phyloP scores from a whole-genome alignment of 2,329 filamentous ascomycete species.

The Dactylella cylindrospora region DNA sequence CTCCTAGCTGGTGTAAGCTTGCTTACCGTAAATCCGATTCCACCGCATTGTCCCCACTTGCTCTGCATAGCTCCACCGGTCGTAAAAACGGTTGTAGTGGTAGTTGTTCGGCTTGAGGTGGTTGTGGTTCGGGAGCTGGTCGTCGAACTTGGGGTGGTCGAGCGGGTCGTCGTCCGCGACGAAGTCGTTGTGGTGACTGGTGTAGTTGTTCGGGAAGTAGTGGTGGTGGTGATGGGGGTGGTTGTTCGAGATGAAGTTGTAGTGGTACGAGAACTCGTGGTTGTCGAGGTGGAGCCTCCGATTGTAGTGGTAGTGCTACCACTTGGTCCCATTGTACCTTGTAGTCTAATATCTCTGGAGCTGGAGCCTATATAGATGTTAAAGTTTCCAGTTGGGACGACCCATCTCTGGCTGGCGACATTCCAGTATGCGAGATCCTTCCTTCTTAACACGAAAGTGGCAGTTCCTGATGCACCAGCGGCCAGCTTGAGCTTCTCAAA shows the following conservation, averaged over 20 bases:
- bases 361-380: conserved; percentile 44
- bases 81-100: conserved; percentile 10
- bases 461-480: conserved; percentile 56
- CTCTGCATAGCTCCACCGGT: conserved; percentile 15
- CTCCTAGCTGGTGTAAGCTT: too few relatives aligned
- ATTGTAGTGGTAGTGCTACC: conserved; percentile 37
- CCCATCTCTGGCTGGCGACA: conserved; percentile 62
- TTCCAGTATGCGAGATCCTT: conserved; percentile 69
- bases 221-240: conserved; percentile 2
- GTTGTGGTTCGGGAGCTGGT: conserved; percentile 10
- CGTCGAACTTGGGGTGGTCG: not conserved
- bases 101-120: not conserved
- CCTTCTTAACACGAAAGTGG: conserved; percentile 60
- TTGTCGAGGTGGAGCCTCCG: conserved; percentile 19
- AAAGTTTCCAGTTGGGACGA: conserved; percentile 54
- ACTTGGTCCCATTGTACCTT: conserved; percentile 33
- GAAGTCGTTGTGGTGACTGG: conserved; percentile 11
- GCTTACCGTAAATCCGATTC: conserved; percentile 34
- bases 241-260: conserved; percentile 7
- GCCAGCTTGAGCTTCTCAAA: conserved; percentile 63
- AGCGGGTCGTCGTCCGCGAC: conserved; percentile 4
- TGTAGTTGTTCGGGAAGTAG: conserved; percentile 1
- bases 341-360: conserved; percentile 44
- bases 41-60: conserved; percentile 40
- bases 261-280: not conserved